These are phyloP conservation scores for Populus ilicifolia DNA, from an alignment of 345 rosid genomes.

Conservation along the genomic window DNA sequence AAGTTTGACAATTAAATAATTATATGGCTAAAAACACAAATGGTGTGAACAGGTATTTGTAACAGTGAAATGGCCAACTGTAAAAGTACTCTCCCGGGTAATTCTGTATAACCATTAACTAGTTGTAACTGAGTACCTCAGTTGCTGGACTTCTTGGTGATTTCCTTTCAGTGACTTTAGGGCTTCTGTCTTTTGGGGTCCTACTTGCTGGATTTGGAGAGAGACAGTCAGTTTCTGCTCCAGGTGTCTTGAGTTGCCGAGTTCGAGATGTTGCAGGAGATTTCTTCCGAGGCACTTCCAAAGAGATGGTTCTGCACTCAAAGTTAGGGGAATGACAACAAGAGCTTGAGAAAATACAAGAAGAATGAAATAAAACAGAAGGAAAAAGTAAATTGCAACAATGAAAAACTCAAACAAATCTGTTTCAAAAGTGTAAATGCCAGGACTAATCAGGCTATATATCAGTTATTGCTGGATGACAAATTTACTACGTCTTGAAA, in stretches of 20 bases:
- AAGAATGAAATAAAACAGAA: background rate
- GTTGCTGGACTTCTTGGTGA: conserved; percentile 58
- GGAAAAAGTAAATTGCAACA: background rate
- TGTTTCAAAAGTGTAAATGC: conserved; percentile 1
- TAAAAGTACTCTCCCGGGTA: background rate
- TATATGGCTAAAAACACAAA: background rate
- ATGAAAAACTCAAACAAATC: background rate
- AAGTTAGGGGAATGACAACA: background rate
- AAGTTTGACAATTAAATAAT: conserved; percentile 4
- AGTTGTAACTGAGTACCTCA: conserved; percentile 54
- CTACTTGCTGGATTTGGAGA: conserved; percentile 48
- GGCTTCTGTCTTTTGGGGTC: conserved; percentile 67
- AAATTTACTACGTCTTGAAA: background rate
- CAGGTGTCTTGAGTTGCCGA: conserved; percentile 55
- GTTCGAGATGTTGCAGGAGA: conserved; percentile 64
- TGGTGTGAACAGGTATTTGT: background rate
- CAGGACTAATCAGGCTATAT: background rate
- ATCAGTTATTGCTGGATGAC: background rate
- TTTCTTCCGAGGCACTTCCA: conserved; percentile 67
- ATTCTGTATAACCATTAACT: background rate
- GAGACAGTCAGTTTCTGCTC: conserved; percentile 42
- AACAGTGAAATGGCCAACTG: background rate
- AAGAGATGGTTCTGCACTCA: conserved; percentile 45
- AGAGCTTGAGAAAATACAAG: background rate
- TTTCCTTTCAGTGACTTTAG: conserved; percentile 66